These are phyloP conservation scores for Neonectria magnoliae DNA, from an alignment of 2,329 filamentous ascomycete genomes.

Conservation along the genomic window DNA sequence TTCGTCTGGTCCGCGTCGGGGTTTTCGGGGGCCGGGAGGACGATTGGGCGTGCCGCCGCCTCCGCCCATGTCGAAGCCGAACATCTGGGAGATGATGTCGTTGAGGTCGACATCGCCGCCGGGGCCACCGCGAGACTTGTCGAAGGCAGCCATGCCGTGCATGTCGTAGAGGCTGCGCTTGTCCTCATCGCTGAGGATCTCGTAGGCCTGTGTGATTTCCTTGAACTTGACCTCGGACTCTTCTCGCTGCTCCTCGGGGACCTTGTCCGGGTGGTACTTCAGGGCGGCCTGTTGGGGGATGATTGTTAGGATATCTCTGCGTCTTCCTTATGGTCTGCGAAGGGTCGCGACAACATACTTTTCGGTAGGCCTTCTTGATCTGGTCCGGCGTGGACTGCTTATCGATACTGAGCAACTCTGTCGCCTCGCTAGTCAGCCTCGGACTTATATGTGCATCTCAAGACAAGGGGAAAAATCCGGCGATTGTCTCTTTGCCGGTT, in stretches of 20 bases:
- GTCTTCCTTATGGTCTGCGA: not conserved
- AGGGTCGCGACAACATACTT: conserved; percentile 65
- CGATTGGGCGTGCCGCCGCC: conserved; percentile 55
- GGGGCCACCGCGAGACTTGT: conserved; percentile 75
- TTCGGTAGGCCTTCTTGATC: conserved; percentile 96
- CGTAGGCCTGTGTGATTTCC: conserved; percentile 90
- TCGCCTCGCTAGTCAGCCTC: conserved; percentile 25
- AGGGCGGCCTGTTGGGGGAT: conserved; percentile 74
- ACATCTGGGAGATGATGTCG: conserved; percentile 94
- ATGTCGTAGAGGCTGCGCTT: conserved; percentile 92
- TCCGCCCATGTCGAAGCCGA: conserved; percentile 76
- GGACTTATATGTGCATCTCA: not conserved
- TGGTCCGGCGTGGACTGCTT: conserved; percentile 78
- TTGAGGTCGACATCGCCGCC: conserved; percentile 84
- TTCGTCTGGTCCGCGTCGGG: conserved; percentile 81
- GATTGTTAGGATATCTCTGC: conserved; percentile 21
- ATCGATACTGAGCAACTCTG: conserved; percentile 83
- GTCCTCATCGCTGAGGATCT: conserved; percentile 95
- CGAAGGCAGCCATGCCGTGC: conserved; percentile 96
- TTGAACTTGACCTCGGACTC: conserved; percentile 95
- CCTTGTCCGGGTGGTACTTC: conserved; percentile 94
- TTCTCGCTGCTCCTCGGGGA: conserved; percentile 83
- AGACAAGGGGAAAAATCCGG: conserved; percentile 2
- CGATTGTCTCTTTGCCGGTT: not conserved
- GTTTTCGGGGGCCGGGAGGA: conserved; percentile 66